phyloP scores from a whole-genome alignment of 441 rosid species.

The Dalechampia spathulata region DNA sequence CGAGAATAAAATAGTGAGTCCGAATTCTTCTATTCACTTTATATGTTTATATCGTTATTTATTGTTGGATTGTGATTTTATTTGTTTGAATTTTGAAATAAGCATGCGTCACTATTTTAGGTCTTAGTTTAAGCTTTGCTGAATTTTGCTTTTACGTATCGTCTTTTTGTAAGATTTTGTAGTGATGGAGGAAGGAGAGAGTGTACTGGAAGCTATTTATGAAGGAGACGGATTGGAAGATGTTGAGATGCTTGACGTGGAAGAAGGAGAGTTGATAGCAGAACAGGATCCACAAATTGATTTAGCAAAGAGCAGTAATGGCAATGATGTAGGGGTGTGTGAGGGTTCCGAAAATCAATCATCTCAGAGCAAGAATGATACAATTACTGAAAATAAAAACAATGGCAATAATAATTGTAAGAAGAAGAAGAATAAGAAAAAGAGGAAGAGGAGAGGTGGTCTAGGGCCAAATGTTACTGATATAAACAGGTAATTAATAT shows the following conservation, averaged over 20 bases:
- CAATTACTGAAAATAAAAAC: slow-evolving; percentile 39
- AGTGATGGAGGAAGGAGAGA: slow-evolving; percentile 57
- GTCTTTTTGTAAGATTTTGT: background rate
- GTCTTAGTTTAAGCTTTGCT: too few species aligned
- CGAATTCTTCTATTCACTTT: too few species aligned
- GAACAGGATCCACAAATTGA: slow-evolving; percentile 24
- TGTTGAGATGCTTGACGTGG: slow-evolving; percentile 78
- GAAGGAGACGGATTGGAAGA: slow-evolving; percentile 51
- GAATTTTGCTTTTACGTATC: too few species aligned
- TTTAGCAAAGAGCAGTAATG: slow-evolving; percentile 10
- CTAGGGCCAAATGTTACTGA: slow-evolving; percentile 33
- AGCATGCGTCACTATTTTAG: too few species aligned
- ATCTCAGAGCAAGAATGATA: slow-evolving; percentile 25
- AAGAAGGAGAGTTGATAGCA: slow-evolving; percentile 34
- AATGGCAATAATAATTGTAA: too few species aligned
- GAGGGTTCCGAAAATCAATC: slow-evolving; percentile 24
- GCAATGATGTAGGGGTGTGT: background rate
- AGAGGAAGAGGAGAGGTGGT: slow-evolving; percentile 23
- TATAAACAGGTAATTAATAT: slow-evolving; percentile 44
- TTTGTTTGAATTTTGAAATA: too few species aligned
- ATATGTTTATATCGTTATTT: too few species aligned
- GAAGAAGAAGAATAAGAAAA: slow-evolving; percentile 29
- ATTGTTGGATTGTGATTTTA: too few species aligned
- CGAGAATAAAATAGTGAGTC: too few species aligned
- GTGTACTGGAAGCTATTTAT: slow-evolving; percentile 39